A percentile compares a stretch with the other conserved stretches of the same genome.
Conservation (phyloP, 1,284 basidiomycete genomes). For the Golubevia pallescens region DNA sequence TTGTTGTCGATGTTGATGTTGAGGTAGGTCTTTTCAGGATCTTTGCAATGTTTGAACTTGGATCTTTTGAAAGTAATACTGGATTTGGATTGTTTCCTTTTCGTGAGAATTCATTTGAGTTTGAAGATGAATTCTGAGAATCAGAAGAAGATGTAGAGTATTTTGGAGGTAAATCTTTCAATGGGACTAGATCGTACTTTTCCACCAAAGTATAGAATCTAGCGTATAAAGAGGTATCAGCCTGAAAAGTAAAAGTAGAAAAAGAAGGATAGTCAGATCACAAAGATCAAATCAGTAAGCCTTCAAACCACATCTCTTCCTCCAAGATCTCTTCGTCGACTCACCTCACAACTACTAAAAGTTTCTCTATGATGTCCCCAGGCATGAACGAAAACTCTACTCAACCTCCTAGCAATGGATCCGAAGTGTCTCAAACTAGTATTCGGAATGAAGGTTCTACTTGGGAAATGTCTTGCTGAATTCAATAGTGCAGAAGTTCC, state of each 20-base stretch:
- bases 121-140: too few species aligned
- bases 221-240: slow-evolving; percentile 48
- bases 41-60: neutral
- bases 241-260: slow-evolving; percentile 5
- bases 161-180: too few species aligned
- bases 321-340: neutral
- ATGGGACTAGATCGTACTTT: slow-evolving; percentile 34
- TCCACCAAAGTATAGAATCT: slow-evolving; percentile 43
- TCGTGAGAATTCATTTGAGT: too few species aligned
- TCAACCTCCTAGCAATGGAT: slow-evolving; percentile 83
- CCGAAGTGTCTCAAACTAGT: slow-evolving; percentile 85
- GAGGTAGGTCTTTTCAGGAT: neutral
- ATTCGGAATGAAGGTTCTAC: slow-evolving; percentile 67
- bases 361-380: slow-evolving; percentile 67
- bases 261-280: neutral
- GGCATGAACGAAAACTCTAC: slow-evolving; percentile 93
- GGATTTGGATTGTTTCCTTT: neutral
- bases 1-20: too few species aligned
- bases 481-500: slow-evolving; percentile 91
- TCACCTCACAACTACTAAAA: slow-evolving; percentile 45
- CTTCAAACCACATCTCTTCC: neutral
- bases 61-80: neutral
- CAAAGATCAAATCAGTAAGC: neutral
- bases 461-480: slow-evolving; percentile 85
- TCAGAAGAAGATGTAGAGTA: too few species aligned